These are phyloP conservation scores for Backusella tuberculispora DNA, from an alignment of 192 early-diverging fungal species.

Conservation along the genomic window DNA sequence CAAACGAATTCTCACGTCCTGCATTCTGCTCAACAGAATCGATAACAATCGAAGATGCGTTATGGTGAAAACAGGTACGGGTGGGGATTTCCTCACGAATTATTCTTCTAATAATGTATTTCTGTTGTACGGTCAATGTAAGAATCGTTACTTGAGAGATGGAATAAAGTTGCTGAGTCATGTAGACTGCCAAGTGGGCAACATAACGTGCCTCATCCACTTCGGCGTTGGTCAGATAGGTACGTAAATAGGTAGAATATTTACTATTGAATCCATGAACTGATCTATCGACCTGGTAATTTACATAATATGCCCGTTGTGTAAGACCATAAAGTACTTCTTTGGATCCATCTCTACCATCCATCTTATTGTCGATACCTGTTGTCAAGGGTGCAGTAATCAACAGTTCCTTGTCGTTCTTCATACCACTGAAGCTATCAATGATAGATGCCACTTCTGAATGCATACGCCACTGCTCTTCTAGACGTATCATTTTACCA, in stretches of 20 bases:
- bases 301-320: constrained; percentile 10
- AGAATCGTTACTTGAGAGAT: constrained; percentile 17
- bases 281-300: background rate
- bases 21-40: constrained; percentile 3
- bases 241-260: background rate
- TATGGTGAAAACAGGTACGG: background rate
- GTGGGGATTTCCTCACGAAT: background rate
- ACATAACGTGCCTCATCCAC: constrained; percentile 20
- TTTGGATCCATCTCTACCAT: background rate
- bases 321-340: constrained; percentile 14
- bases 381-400: constrained; percentile 16
- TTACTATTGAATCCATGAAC: background rate
- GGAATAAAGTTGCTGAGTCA: constrained; percentile 15
- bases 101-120: constrained; percentile 7
- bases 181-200: constrained; percentile 24
- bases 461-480: constrained; percentile 40
- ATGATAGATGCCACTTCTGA: background rate
- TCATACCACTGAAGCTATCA: background rate
- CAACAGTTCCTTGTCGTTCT: background rate
- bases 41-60: background rate
- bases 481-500: constrained; percentile 9
- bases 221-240: background rate
- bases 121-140: constrained; percentile 7
- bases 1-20: constrained; percentile 17
- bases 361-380: background rate